Evolutionary conservation across 441 rosid genomes (phyloP), one percentile per base, ranked within the genome.

Genomic region (Arabidopsis hybrid): DNA sequence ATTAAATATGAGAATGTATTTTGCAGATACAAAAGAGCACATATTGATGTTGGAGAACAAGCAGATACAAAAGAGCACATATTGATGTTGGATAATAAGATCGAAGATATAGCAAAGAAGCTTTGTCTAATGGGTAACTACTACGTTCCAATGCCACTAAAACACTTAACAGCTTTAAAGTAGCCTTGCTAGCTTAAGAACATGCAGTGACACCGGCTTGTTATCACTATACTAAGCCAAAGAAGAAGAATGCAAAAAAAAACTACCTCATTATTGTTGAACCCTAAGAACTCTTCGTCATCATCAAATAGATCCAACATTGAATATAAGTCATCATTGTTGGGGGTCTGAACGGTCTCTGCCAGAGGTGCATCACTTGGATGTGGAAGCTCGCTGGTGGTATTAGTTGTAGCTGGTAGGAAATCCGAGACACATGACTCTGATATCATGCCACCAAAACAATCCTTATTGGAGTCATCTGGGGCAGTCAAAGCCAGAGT

Each of bases 201-300:
- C 29, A 17, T 21, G 26, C 26, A 21, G 26, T 21, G 26, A 21
- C 26, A 47, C 51, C 4, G 21, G 51, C 9, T 47, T 47, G 21
- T 47, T 14, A 14, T 47, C 21, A 47, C n/a, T 47, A 16, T 17
- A 21, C 26, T 21, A 21, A 16, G 60, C 60, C 31, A 43, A 46
- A 34, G 58, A 64, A 13, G 10, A 39, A 34, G 1, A 13, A 50
- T 50, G 58, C 31, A 21, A 32, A 58, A 58, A 55, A 55, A 40
- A 65, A 74, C 42, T 17, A 83, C 94, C 88, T 86, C 78, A 51
- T 49, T 73, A 55, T 60, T 8, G 51, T 10, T 69, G 4, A 66
- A 47, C 18, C 45, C 39, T 4, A 65, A 11, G 7, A 9, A 69
- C 57, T 49, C 69, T 8, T 66, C 46, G 13, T 77, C 81, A 8